These are phyloP conservation scores for Phalaenopsis hybrid DNA, from an alignment of 116 monocot genomes.

Conservation along the genomic window DNA sequence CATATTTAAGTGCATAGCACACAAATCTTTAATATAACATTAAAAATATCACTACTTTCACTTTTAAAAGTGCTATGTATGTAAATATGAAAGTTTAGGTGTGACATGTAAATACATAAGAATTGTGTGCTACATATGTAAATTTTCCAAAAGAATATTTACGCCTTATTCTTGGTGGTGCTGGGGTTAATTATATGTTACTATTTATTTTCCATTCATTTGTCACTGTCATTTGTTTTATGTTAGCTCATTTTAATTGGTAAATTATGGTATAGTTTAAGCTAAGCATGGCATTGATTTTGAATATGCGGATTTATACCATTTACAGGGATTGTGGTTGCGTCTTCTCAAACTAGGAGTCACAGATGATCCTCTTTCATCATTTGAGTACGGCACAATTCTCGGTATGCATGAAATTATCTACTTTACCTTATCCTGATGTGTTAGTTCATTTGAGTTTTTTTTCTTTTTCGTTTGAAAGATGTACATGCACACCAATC, in stretches of 20 bases:
- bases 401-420: conserved; percentile 46
- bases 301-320: neutral
- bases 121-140: too few relatives aligned
- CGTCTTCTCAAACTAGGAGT: conserved; percentile 92
- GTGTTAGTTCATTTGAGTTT: neutral
- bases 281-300: neutral
- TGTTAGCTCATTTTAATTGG: neutral
- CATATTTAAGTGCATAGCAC: too few relatives aligned
- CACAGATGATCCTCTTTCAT: conserved; percentile 98
- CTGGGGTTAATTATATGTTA: neutral
- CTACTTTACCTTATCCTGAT: conserved; percentile 2
- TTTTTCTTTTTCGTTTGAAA: too few relatives aligned
- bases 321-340: conserved; percentile 78
- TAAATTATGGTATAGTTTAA: neutral
- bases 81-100: too few relatives aligned
- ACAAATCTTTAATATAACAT: too few relatives aligned
- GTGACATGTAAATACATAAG: too few relatives aligned
- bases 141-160: neutral
- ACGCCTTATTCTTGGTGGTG: neutral
- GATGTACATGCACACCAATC: too few relatives aligned
- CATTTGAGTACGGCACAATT: conserved; percentile 99
- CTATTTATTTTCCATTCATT: neutral
- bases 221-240: neutral
- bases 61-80: too few relatives aligned
- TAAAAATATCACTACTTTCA: too few relatives aligned